phyloP scores from a whole-genome alignment of 1,284 basidiomycete genomes.

The Moesziomyces sp. region DNA sequence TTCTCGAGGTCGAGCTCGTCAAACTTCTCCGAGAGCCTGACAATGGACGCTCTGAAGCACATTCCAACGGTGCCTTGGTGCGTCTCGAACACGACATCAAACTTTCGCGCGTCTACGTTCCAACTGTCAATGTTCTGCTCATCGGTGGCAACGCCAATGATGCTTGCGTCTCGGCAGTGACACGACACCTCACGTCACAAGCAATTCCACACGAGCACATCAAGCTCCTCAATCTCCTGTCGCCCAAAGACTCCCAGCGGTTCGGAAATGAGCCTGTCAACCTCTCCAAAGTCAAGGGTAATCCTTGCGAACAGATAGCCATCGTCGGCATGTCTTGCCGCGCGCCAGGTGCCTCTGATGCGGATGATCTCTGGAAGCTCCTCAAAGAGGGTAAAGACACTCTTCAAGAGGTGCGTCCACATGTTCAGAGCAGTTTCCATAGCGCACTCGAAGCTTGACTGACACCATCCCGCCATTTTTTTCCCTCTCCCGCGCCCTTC shows the following conservation, averaged over 20 bases:
- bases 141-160: conserved; percentile 21
- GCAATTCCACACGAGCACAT: conserved; percentile 4
- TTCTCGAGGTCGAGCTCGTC: conserved; percentile 5
- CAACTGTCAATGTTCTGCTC: conserved; percentile 12
- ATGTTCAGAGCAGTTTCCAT: background rate
- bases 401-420: conserved; percentile 29
- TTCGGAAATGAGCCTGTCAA: conserved; percentile 38
- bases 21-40: conserved; percentile 7
- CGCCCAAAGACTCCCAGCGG: conserved; percentile 23
- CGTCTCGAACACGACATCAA: conserved; percentile 3
- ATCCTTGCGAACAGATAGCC: conserved; percentile 41
- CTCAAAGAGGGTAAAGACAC: conserved; percentile 40
- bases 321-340: conserved; percentile 53
- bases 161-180: conserved; percentile 2
- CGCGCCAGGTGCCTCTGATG: conserved; percentile 45
- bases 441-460: no score
- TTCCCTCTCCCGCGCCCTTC: background rate
- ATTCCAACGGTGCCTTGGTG: conserved; percentile 10
- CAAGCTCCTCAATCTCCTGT: conserved; percentile 28
- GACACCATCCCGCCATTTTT: background rate
- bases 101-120: conserved; percentile 14
- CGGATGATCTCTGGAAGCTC: conserved; percentile 44
- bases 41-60: conserved; percentile 14
- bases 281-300: conserved; percentile 39
- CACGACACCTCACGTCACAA: background rate